Evolutionary conservation across 805 yeast genomes (phyloP).

Genomic region (Candida parachauliodes): DNA sequence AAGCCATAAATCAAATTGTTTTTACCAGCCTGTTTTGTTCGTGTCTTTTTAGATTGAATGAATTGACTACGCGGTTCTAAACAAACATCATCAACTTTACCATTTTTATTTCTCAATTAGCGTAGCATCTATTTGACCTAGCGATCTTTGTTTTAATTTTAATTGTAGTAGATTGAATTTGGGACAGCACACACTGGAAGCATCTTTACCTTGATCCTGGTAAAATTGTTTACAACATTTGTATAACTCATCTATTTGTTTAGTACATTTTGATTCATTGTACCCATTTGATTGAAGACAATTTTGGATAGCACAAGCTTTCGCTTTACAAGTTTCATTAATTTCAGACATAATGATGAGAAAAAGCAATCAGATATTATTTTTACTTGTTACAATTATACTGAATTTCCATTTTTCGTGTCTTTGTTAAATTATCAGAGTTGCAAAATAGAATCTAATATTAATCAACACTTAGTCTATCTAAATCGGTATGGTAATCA

Average conservation of each 20-base stretch:
- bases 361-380: background rate
- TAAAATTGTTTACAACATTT: constrained; percentile 72
- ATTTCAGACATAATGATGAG: constrained; percentile 7
- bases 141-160: constrained; percentile 62
- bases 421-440: background rate
- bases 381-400: constrained; percentile 2
- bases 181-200: constrained; percentile 77
- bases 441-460: background rate
- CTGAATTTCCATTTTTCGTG: background rate
- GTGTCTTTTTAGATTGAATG: constrained; percentile 42
- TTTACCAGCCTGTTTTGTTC: constrained; percentile 53
- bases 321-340: constrained; percentile 58
- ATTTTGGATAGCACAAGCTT: constrained; percentile 82
- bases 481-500: constrained; percentile 55
- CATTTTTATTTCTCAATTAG: constrained; percentile 34
- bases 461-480: constrained; percentile 19
- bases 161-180: constrained; percentile 55
- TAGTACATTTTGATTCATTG: constrained; percentile 72
- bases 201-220: constrained; percentile 51
- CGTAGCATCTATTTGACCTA: constrained; percentile 58
- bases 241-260: constrained; percentile 65
- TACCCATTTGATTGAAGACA: constrained; percentile 62
- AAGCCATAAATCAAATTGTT: constrained; percentile 69
- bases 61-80: constrained; percentile 70
- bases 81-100: constrained; percentile 49